These are phyloP conservation scores for Penicillium paneum DNA, from an alignment of 2,329 filamentous ascomycete species.

Conservation along the genomic window DNA sequence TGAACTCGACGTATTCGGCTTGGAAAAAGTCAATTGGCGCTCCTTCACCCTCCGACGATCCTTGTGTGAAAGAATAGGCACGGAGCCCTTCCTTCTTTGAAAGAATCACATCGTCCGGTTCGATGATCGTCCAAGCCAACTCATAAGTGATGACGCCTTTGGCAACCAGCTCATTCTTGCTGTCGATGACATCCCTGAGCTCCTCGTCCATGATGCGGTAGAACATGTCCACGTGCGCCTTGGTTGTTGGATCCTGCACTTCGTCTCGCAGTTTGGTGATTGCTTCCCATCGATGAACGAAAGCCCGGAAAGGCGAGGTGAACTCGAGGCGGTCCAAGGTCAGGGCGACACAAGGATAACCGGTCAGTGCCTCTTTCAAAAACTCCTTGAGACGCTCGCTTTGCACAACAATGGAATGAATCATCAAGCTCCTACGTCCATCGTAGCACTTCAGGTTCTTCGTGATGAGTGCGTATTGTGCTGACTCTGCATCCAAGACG, in stretches of 20 bases:
- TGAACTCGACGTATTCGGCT: constrained; percentile 18
- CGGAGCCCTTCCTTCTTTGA: constrained; percentile 2
- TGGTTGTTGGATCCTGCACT: constrained; percentile 44
- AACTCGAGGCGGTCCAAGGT: constrained; percentile 61
- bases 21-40: background rate
- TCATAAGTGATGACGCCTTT: constrained; percentile 55
- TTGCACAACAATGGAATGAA: constrained; percentile 64
- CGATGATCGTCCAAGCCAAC: constrained; percentile 44
- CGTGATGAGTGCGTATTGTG: constrained; percentile 59
- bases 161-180: constrained; percentile 50
- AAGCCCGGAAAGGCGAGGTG: constrained; percentile 57
- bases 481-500: constrained; percentile 60
- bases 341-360: constrained; percentile 60
- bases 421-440: constrained; percentile 58
- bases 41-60: background rate
- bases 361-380: constrained; percentile 54
- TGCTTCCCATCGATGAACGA: constrained; percentile 63
- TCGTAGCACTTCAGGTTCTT: constrained; percentile 58
- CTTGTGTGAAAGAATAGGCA: constrained; percentile 10
- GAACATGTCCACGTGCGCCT: constrained; percentile 49
- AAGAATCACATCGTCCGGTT: constrained; percentile 26
- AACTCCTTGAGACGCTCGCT: constrained; percentile 59
- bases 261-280: constrained; percentile 46
- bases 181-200: constrained; percentile 50
- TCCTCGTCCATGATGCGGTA: constrained; percentile 51